Evolutionary conservation across 2,329 filamentous ascomycete genomes (phyloP).

Genomic region (Apiospora koreana): DNA sequence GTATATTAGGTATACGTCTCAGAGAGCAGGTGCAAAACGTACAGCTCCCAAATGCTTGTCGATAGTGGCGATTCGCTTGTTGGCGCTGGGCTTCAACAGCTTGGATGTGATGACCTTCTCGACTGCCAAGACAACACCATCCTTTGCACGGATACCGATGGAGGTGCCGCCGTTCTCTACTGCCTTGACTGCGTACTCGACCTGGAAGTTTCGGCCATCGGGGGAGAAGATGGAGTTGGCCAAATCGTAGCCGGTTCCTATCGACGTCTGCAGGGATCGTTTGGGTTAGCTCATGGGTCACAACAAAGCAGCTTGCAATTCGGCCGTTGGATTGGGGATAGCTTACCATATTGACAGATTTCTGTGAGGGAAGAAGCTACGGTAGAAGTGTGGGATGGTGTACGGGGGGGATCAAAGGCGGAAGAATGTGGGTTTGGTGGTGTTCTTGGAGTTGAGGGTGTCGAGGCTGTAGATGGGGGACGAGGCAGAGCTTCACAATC

Average conservation of each 20-base stretch:
- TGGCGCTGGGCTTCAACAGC: constrained; percentile 89
- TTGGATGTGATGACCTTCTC: constrained; percentile 97
- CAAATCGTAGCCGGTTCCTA: constrained; percentile 99
- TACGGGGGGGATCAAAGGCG: not conserved
- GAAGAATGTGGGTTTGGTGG: not conserved
- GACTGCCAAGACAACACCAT: constrained; percentile 92
- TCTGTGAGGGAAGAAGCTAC: not conserved
- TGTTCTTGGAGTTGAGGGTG: not conserved
- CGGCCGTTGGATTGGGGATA: not conserved
- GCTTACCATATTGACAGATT: constrained; percentile 12
- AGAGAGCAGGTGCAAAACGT: constrained; percentile 40
- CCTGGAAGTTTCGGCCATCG: constrained; percentile 98
- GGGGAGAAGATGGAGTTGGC: constrained; percentile 99
- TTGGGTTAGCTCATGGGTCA: constrained; percentile 2
- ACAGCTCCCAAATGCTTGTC: constrained; percentile 94
- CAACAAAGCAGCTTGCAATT: not conserved
- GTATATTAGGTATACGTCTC: not conserved
- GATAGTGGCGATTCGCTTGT: constrained; percentile 95
- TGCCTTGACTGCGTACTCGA: constrained; percentile 98
- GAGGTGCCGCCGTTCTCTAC: constrained; percentile 98
- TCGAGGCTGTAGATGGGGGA: constrained; percentile 8
- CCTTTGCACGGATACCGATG: constrained; percentile 94
- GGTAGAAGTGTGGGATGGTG: not conserved
- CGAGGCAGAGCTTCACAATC: constrained; percentile 10
- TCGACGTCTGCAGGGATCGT: constrained; percentile 75